Conservation (phyloP, 345 rosid genomes). For the Punica granatum region DNA sequence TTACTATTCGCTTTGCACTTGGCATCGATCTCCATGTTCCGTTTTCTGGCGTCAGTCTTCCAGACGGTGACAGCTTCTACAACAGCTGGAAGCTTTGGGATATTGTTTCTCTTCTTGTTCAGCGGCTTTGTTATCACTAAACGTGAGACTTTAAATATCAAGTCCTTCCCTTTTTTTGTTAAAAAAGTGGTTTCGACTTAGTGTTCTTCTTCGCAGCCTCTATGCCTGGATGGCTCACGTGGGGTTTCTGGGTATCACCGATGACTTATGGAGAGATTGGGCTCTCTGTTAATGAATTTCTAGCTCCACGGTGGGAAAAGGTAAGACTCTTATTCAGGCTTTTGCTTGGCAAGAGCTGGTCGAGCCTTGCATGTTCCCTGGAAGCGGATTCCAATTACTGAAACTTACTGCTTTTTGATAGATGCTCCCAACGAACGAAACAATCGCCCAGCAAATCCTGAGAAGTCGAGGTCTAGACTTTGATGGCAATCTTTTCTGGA, state of each 20-base stretch:
- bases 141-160: conserved; percentile 26
- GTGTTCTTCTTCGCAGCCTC: conserved; percentile 33
- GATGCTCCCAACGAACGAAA: conserved; percentile 30
- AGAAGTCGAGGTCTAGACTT: conserved; percentile 58
- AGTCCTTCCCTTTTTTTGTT: neutral
- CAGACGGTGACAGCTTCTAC: conserved; percentile 42
- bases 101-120: conserved; percentile 36
- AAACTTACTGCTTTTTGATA: neutral
- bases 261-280: conserved; percentile 64
- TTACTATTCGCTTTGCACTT: conserved; percentile 52
- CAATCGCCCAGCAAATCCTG: conserved; percentile 47
- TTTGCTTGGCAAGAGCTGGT: neutral
- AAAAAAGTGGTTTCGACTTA: neutral
- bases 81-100: conserved; percentile 38
- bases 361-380: too few relatives aligned
- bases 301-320: conserved; percentile 67
- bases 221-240: conserved; percentile 65
- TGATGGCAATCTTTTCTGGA: conserved; percentile 47
- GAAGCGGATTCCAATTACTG: neutral
- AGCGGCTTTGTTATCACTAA: conserved; percentile 58
- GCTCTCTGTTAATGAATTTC: conserved; percentile 56
- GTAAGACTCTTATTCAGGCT: conserved; percentile 18
- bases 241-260: conserved; percentile 82
- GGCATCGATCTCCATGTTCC: conserved; percentile 62
- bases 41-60: conserved; percentile 50